Conservation (phyloP, 2,329 filamentous ascomycete species). For the Fusarium illudens region DNA sequence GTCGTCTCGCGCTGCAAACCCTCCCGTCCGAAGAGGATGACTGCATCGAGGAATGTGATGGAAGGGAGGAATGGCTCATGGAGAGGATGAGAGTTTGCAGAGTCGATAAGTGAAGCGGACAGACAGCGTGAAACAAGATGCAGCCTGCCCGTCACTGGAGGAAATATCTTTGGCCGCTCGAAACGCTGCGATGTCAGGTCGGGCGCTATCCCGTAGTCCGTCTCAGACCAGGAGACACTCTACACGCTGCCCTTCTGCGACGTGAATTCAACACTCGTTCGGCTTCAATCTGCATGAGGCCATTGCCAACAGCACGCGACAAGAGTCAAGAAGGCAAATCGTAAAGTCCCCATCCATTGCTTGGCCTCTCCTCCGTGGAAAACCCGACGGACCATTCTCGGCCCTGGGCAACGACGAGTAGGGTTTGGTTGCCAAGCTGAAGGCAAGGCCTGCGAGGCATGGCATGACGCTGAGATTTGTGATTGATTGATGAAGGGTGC, state of each 20-base stretch:
- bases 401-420: conserved; percentile 7
- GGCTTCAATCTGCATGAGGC: background rate
- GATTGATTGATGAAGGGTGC: background rate
- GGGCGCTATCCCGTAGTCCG: background rate
- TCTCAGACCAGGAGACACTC: background rate
- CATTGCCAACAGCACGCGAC: background rate
- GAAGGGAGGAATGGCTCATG: conserved; percentile 3
- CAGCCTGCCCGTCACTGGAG: background rate
- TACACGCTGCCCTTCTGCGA: background rate
- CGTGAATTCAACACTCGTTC: background rate
- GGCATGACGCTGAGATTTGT: conserved; percentile 9
- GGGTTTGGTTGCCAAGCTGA: conserved; percentile 27
- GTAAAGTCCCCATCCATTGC: background rate
- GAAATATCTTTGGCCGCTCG: background rate
- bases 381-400: conserved; percentile 10
- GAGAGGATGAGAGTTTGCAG: background rate
- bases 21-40: background rate
- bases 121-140: conserved; percentile 10
- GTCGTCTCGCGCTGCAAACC: conserved; percentile 7
- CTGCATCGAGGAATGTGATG: conserved; percentile 29
- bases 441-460: conserved; percentile 13
- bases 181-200: background rate
- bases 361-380: conserved; percentile 5
- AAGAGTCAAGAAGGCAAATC: conserved; percentile 8
- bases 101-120: background rate